Conservation (phyloP, 2,329 filamentous ascomycete species). For the Ciborinia camelliae region DNA sequence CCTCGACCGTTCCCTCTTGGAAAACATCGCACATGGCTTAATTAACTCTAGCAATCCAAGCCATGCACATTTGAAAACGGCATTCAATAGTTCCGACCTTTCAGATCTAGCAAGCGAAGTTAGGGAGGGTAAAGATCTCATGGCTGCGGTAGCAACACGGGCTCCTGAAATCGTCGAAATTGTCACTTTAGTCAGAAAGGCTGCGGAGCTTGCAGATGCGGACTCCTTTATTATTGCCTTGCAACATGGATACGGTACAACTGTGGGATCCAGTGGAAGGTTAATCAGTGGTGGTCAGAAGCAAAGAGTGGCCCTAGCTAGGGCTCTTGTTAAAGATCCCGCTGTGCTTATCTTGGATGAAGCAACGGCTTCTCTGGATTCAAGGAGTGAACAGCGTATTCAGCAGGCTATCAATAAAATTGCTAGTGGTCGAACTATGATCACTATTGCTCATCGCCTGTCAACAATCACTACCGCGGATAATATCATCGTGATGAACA, state of each 20-base stretch:
- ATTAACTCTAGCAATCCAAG: conserved; percentile 50
- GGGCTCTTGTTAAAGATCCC: conserved; percentile 51
- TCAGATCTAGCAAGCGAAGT: conserved; percentile 50
- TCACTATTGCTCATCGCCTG: conserved; percentile 79
- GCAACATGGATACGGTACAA: conserved; percentile 45
- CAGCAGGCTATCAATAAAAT: conserved; percentile 79
- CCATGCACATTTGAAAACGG: conserved; percentile 45
- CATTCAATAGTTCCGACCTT: conserved; percentile 43
- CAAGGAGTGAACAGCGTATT: conserved; percentile 86
- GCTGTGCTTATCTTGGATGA: conserved; percentile 59
- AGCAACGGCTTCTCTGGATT: conserved; percentile 66
- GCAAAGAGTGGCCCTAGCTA: conserved; percentile 75
- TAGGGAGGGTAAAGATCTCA: conserved; percentile 47
- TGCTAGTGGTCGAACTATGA: conserved; percentile 77
- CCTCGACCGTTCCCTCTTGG: conserved; percentile 48
- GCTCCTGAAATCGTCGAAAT: conserved; percentile 36
- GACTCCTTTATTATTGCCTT: conserved; percentile 12
- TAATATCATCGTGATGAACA: conserved; percentile 75
- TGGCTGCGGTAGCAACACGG: conserved; percentile 5
- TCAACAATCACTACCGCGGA: conserved; percentile 89
- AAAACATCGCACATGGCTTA: conserved; percentile 30
- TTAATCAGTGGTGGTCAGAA: conserved; percentile 80
- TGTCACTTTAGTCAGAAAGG: conserved; percentile 40
- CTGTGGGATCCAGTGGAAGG: conserved; percentile 64
- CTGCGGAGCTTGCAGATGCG: conserved; percentile 49